Percentiles rank a stretch among this genome's conserved stretches.
phyloP scores from a whole-genome alignment of 495 filamentous ascomycete genomes.

The Tetracladium setigerum region DNA sequence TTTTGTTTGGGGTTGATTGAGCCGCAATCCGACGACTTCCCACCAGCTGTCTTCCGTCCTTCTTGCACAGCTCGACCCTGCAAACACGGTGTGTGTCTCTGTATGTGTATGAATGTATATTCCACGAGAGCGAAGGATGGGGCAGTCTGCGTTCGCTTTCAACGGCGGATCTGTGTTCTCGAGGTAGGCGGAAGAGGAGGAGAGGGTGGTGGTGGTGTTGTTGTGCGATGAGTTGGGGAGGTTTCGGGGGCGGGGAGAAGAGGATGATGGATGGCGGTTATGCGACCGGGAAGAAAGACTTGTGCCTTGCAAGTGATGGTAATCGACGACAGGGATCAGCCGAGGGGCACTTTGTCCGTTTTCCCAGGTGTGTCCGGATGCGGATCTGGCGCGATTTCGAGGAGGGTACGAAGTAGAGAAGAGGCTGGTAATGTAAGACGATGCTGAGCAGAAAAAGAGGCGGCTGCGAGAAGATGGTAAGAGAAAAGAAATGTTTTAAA shows the following conservation, averaged over 20 bases:
- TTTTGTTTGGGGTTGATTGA: not conserved
- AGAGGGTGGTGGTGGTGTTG: not conserved
- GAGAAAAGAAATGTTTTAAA: too few species aligned
- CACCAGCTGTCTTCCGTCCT: not conserved
- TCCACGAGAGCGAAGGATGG: not conserved
- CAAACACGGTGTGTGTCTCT: not conserved
- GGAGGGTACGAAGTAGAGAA: not conserved
- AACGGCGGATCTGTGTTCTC: not conserved
- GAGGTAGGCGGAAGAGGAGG: not conserved
- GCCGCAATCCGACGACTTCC: slow-evolving; percentile 4
- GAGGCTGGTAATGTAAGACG: too few species aligned
- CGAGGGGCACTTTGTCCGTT: not conserved
- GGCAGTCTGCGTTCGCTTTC: not conserved
- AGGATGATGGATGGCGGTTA: not conserved
- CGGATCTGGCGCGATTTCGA: not conserved
- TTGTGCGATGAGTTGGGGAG: not conserved
- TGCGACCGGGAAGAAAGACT: slow-evolving; percentile 15
- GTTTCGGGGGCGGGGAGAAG: not conserved
- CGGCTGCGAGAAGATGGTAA: too few species aligned
- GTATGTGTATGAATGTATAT: not conserved
- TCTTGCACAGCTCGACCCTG: not conserved
- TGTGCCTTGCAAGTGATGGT: not conserved
- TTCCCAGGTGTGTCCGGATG: not conserved
- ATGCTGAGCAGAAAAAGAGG: too few species aligned
- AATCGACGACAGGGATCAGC: slow-evolving; percentile 9